Base-by-base conservation (phyloP, 257 asterid genomes). In the Knoxia roxburghii region DNA sequence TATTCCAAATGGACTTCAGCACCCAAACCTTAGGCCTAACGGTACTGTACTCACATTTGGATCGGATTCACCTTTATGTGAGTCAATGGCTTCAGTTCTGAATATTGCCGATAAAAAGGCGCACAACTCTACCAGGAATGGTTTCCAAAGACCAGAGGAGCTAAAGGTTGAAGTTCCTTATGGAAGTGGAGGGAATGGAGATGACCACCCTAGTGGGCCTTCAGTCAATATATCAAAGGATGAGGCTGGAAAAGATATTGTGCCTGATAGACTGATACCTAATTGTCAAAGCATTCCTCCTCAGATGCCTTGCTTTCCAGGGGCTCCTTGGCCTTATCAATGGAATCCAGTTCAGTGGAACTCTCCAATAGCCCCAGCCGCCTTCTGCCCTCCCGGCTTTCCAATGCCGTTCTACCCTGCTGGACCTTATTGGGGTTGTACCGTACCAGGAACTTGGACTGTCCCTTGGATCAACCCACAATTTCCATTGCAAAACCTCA, bases 311-410 rank as follows among this genome's bases (percentile, higher is more conserved):
- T 81, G 77, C 81, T 85, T 82, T 69, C 77, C 89, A 0, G 94
- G 86, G 40, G 85, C 81, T 62, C 90, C 94, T 10, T 91, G 92
- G 96, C 85, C 95, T 52, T 91, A 76, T 67, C 85, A 81, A 12
- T 91, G 89, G 95, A 79, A 76, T 56, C 74, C 85, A 5, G 77
- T 74, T 72, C 94, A 70, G 24, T 84, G 86, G 89, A 78, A 76
- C 73, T 48, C 82, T 17, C 40, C 83, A 6, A 51, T 71, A 11
- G 65, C 84, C 43, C 86, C 84, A 20, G 81, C 87, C 13, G 69
- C 80, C 59, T 74, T 73, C 45, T 68, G 79, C 72, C 85, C 84
- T 26, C 74, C 77, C 40, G 74, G 76, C 67, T 84, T 83, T 56
- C 89, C 95, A 4, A 67, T 88, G 77, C 85, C 89, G 0, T 84